Base-by-base conservation (phyloP, 768 basidiomycete species). In the Hypholoma sublateritium region DNA sequence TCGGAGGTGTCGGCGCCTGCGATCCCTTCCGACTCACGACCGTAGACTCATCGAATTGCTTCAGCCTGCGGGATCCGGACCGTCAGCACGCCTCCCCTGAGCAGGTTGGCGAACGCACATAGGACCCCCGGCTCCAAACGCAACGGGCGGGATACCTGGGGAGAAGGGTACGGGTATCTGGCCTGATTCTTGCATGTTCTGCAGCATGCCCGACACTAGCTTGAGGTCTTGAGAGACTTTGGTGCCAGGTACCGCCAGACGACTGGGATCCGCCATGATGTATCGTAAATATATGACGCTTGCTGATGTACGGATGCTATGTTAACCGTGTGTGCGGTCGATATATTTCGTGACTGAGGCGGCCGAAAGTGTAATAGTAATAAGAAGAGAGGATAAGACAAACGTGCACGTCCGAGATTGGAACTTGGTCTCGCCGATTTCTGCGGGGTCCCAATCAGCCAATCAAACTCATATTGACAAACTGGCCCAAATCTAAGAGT, bases 101-200 rank as follows among this genome's bases (percentile, higher is more conserved):
- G 11, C 25, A 36, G 19, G 53, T 36, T 46, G 51, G 12, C 43
- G 13, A 24, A 72, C 81, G 67, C 57, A 90, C 88, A 89, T 83
- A n/a, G 85, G 82, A 4, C 89, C 89, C 14, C 86, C 87, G 51
- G 89, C 90, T 17, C 86, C 86, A 65, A 91, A 91, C 42, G 79
- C 69, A 45, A 79, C 76, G 5, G 88, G 88, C 3, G 80, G 85
- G 24, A 78, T 74, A 46, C 75, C 77, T 21, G 77, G 77, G 5
- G 74, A 75, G 53, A 61, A 65, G 16, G 74, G 68, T 37, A 53
- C 53, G 16, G 59, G 65, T 2, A 72, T 62, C 35, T 56, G 59
- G 24, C 60, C 64, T 17, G 58, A 43, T 57, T 75, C 69, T 56
- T 71, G 68, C 78, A 85, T 83, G 59, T 76, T 75, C 69, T 80